Conservation (phyloP, 1,284 basidiomycete genomes). For the Anthracocystis walkeri region DNA sequence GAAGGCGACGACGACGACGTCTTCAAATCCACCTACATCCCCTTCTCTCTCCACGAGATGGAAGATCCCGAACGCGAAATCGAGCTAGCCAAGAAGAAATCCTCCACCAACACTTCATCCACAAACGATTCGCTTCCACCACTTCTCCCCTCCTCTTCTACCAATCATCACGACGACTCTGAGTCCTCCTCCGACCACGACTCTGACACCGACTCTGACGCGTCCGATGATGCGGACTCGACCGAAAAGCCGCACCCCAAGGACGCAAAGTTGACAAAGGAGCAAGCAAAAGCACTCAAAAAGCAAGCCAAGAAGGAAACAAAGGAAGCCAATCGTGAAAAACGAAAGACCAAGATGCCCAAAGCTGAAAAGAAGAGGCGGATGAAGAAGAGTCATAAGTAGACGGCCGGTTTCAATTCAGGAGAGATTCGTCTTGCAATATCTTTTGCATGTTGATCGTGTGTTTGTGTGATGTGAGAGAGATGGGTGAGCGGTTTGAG, state of each 20-base stretch:
- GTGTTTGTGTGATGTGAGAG: no score
- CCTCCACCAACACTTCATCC: not conserved
- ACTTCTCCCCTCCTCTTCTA: not conserved
- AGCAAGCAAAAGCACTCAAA: conserved; percentile 36
- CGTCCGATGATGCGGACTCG: conserved; percentile 6
- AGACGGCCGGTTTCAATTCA: not conserved
- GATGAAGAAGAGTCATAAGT: conserved; percentile 64
- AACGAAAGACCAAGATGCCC: conserved; percentile 67
- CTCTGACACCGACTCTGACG: conserved; percentile 18
- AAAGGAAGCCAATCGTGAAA: conserved; percentile 61
- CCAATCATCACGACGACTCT: not conserved
- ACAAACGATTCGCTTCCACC: no score
- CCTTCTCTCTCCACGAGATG: conserved; percentile 65
- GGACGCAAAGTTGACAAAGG: conserved; percentile 46
- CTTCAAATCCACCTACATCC: conserved; percentile 64
- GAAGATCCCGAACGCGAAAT: conserved; percentile 66
- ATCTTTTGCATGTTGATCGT: no score
- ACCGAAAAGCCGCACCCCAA: conserved; percentile 27
- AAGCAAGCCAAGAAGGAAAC: conserved; percentile 59
- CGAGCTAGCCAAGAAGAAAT: conserved; percentile 27
- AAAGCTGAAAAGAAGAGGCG: conserved; percentile 64
- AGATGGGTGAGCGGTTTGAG: no score
- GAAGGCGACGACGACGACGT: conserved; percentile 56
- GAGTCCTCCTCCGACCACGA: conserved; percentile 9
- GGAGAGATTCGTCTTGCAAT: no score